A percentile compares a stretch with the other conserved stretches of the same genome.
These are phyloP conservation scores for Xanthoconium stramineum DNA, from an alignment of 768 basidiomycete species.

Conservation along the genomic window DNA sequence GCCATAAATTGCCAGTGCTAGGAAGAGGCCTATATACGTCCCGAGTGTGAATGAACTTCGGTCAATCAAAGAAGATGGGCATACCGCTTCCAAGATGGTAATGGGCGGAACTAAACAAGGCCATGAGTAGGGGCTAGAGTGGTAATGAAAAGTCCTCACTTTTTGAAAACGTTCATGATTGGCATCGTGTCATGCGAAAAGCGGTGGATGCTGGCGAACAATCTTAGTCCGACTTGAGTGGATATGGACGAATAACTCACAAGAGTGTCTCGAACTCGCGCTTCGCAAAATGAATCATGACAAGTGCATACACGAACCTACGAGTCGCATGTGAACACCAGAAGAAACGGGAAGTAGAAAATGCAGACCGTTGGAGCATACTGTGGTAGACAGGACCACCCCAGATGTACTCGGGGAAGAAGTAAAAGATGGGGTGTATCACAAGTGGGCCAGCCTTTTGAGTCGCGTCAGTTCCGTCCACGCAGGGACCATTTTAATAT, in stretches of 20 bases:
- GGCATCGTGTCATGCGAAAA: constrained; percentile 98
- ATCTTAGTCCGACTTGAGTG: not conserved
- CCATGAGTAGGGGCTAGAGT: not conserved
- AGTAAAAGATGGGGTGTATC: constrained; percentile 83
- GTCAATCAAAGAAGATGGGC: not conserved
- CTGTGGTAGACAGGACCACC: constrained; percentile 70
- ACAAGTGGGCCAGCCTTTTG: constrained; percentile 78
- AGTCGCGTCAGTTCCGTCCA: not conserved
- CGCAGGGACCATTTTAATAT: not conserved
- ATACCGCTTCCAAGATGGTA: constrained; percentile 79
- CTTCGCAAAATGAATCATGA: constrained; percentile 86
- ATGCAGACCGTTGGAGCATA: constrained; percentile 64
- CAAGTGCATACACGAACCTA: constrained; percentile 69
- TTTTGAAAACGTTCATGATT: constrained; percentile 77
- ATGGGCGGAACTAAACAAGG: constrained; percentile 66
- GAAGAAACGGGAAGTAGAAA: not conserved
- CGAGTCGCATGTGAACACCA: constrained; percentile 5
- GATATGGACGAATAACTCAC: constrained; percentile 39
- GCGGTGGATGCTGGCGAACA: constrained; percentile 70
- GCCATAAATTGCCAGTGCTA: constrained; percentile 80
- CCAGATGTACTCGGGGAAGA: constrained; percentile 68
- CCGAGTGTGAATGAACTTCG: not conserved
- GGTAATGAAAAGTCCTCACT: constrained; percentile 48
- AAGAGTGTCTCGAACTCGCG: constrained; percentile 91
- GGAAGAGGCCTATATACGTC: constrained; percentile 51